Evolutionary conservation across 2,329 filamentous ascomycete genomes (phyloP).

Genomic region (Apiospora aurea): DNA sequence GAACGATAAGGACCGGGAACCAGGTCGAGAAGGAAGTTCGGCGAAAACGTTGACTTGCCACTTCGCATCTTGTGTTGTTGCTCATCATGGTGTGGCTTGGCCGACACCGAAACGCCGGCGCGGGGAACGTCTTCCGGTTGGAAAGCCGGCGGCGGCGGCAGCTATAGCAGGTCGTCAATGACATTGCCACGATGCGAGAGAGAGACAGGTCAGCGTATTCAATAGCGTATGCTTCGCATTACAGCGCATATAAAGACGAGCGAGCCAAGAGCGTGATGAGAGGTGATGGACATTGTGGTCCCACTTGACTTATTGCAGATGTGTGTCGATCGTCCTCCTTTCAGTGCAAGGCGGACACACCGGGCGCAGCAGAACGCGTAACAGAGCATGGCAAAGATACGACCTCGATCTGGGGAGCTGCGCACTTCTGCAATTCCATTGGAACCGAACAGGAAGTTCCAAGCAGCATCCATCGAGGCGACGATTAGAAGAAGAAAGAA

Average conservation of each 20-base stretch:
- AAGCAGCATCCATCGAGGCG: not conserved
- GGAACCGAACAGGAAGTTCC: not conserved
- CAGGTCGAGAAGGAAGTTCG: not conserved
- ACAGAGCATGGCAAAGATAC: not conserved
- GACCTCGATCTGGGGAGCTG: not conserved
- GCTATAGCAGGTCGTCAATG: too few relatives aligned
- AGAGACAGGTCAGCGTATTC: too few relatives aligned
- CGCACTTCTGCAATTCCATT: not conserved
- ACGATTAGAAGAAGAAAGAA: not conserved
- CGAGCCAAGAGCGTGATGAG: not conserved
- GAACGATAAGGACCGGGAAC: not conserved
- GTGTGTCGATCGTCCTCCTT: not conserved
- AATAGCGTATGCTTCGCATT: not conserved
- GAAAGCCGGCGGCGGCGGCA: not conserved
- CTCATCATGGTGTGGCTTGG: not conserved
- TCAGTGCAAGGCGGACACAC: not conserved
- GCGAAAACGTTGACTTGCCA: not conserved
- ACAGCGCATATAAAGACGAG: not conserved
- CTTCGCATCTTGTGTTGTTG: not conserved
- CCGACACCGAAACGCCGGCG: not conserved
- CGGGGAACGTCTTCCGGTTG: too few relatives aligned
- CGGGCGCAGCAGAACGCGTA: constrained; percentile 17
- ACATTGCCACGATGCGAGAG: not conserved
- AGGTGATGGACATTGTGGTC: constrained; percentile 1
- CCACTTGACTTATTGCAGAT: not conserved